Base-by-base conservation (phyloP, 345 rosid species). In the Populus nigra region DNA sequence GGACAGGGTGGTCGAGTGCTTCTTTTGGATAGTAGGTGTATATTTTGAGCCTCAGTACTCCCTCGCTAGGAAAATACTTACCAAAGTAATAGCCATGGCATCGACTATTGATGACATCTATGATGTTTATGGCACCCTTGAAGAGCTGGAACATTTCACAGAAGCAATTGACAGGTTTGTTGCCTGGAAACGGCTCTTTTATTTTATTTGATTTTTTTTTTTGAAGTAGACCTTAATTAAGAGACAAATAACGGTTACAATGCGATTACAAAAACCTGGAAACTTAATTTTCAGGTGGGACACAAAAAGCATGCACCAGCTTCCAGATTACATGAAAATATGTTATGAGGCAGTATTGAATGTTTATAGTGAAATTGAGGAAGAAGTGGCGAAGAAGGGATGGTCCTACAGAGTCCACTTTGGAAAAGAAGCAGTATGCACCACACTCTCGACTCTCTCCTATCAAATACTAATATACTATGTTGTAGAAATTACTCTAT, bases 1-100 rank as follows among this genome's bases (percentile, higher is more conserved):
- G 38, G 85, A 87, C 23, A 83, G 87, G 76, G 61, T 87, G 5
- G 84, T 82, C 27, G 88, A 87, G 53, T 39, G 70, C 39, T 87
- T 79, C 73, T 83, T 87, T 66, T 87, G 89, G 89, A 74, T 72
- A 2, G 17, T 71, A 33, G 86, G 83, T 20, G 80, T 43, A 4
- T 74, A 78, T 10, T 79, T 74, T 25, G 85, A 85, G 72, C 88
- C 88, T 22, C 76, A 81, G 17, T 83, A 68, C 59, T 41, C 76
- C 8, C 1, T 49, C 5, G 82, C 35, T 23, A 77, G 89, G 55
- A 68, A 3, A 65, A 50, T 33, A 17, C 15, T 77, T 65, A 81
- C 84, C 45, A 85, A 81, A 79, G 13, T 79, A 1, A 73, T 83
- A 4, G 66, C 84, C 59, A 41, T 87, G 57, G 4, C 78, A 9